A percentile compares a stretch with the other conserved stretches of the same genome.
Evolutionary conservation across 495 filamentous ascomycete genomes (phyloP).

Genomic region (Penicillium longicatenatum): DNA sequence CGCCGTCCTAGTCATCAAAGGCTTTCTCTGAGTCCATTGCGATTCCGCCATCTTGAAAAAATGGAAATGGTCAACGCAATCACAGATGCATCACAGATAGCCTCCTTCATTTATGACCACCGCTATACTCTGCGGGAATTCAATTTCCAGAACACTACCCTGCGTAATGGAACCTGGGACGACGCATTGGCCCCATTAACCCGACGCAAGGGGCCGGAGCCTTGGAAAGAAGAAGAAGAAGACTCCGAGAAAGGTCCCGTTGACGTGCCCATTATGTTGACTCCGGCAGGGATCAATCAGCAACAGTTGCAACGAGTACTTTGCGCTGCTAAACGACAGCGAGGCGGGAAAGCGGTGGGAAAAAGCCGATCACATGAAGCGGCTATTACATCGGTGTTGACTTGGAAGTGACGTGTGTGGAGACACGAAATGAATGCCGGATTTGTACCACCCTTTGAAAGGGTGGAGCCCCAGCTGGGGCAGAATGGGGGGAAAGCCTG

Average conservation of each 20-base stretch:
- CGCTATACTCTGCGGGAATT: slow-evolving; percentile 65
- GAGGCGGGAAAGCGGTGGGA: slow-evolving; percentile 34
- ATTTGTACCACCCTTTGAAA: slow-evolving; percentile 20
- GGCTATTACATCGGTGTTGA: slow-evolving; percentile 39
- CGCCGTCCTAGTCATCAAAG: slow-evolving; percentile 3
- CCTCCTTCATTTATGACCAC: slow-evolving; percentile 61
- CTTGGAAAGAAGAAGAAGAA: slow-evolving; percentile 53
- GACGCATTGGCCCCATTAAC: slow-evolving; percentile 70
- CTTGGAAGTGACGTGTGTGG: slow-evolving; percentile 34
- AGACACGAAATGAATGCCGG: slow-evolving; percentile 19
- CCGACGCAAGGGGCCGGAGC: slow-evolving; percentile 51
- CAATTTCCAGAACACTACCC: slow-evolving; percentile 67
- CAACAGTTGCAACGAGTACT: slow-evolving; percentile 24
- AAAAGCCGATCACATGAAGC: slow-evolving; percentile 44
- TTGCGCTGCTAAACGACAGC: slow-evolving; percentile 15
- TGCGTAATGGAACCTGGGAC: slow-evolving; percentile 71
- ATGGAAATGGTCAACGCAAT: slow-evolving; percentile 67
- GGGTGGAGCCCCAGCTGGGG: slow-evolving; percentile 6
- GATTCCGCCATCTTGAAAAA: slow-evolving; percentile 59
- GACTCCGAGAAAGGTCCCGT: slow-evolving; percentile 38
- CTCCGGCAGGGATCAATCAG: slow-evolving; percentile 16
- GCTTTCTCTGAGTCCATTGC: slow-evolving; percentile 45
- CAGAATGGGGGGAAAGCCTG: slow-evolving; percentile 1
- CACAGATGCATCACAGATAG: slow-evolving; percentile 67
- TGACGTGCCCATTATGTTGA: slow-evolving; percentile 33